phyloP scores from a whole-genome alignment of 2,329 filamentous ascomycete species.

The Colletotrichum sp. region DNA sequence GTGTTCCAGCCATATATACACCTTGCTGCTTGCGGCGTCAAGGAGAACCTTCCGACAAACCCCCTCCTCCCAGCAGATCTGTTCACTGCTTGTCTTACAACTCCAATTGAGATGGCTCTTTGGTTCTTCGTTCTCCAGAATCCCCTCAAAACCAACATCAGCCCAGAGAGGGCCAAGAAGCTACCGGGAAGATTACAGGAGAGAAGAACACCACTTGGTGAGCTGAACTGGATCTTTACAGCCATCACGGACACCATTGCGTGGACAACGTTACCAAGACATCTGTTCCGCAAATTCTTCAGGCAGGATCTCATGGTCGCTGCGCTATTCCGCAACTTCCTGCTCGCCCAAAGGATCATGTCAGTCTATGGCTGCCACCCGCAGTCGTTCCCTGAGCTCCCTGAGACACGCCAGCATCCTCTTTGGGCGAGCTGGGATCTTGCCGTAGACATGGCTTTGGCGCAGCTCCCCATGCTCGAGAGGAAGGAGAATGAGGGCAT shows the following conservation, averaged over 20 bases:
- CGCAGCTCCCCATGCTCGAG: conserved; percentile 86
- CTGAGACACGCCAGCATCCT: conserved; percentile 92
- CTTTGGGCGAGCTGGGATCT: conserved; percentile 98
- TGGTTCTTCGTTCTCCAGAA: conserved; percentile 97
- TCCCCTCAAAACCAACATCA: conserved; percentile 71
- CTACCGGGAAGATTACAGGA: conserved; percentile 93
- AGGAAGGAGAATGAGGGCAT: conserved; percentile 74
- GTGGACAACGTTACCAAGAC: conserved; percentile 91
- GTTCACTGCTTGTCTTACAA: conserved; percentile 95
- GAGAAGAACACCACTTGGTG: conserved; percentile 88
- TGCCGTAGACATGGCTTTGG: conserved; percentile 91
- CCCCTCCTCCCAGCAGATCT: conserved; percentile 91
- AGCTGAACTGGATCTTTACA: conserved; percentile 99
- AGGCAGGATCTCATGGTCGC: conserved; percentile 99
- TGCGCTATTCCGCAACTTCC: conserved; percentile 93
- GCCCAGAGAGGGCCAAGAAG: conserved; percentile 82
- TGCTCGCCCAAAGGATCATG: conserved; percentile 95
- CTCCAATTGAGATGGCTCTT: conserved; percentile 95
- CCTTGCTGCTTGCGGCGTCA: conserved; percentile 86
- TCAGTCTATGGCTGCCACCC: conserved; percentile 94
- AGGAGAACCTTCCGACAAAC: conserved; percentile 94
- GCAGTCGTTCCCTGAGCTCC: conserved; percentile 88
- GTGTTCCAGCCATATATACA: conserved; percentile 77
- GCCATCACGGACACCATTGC: conserved; percentile 99
- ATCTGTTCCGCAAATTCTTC: conserved; percentile 96